These are phyloP conservation scores for Rhytidiadelphus loreus DNA, from an alignment of 225 moss, liverwort and hornwort genomes.

Conservation along the genomic window DNA sequence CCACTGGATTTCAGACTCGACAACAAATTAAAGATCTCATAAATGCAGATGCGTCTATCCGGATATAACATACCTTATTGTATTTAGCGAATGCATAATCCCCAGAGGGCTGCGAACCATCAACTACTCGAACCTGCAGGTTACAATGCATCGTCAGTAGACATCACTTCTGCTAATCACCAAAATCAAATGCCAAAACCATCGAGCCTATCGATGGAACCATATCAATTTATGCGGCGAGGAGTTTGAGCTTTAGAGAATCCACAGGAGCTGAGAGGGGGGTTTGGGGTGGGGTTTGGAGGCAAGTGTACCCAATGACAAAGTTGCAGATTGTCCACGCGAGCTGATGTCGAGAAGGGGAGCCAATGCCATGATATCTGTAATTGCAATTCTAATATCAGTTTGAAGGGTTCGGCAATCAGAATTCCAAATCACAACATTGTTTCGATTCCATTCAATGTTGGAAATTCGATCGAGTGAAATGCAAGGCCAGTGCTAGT, in stretches of 20 bases:
- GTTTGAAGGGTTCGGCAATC: background rate
- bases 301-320: constrained; percentile 70
- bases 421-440: background rate
- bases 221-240: background rate
- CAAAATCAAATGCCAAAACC: background rate
- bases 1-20: background rate
- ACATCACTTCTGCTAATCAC: background rate
- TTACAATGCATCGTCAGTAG: background rate
- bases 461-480: background rate
- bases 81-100: constrained; percentile 98
- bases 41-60: background rate
- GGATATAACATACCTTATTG: constrained; percentile 55
- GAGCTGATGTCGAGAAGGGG: constrained; percentile 86
- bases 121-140: constrained; percentile 75
- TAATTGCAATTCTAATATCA: background rate
- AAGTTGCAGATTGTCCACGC: constrained; percentile 71
- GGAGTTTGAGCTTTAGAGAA: background rate
- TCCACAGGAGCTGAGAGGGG: background rate
- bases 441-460: background rate
- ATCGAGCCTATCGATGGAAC: background rate
- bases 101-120: constrained; percentile 66
- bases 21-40: background rate
- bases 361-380: constrained; percentile 96
- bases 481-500: background rate
- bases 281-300: background rate